phyloP scores from a whole-genome alignment of 306 rosid genomes.

The Sechiopsis laciniata region DNA sequence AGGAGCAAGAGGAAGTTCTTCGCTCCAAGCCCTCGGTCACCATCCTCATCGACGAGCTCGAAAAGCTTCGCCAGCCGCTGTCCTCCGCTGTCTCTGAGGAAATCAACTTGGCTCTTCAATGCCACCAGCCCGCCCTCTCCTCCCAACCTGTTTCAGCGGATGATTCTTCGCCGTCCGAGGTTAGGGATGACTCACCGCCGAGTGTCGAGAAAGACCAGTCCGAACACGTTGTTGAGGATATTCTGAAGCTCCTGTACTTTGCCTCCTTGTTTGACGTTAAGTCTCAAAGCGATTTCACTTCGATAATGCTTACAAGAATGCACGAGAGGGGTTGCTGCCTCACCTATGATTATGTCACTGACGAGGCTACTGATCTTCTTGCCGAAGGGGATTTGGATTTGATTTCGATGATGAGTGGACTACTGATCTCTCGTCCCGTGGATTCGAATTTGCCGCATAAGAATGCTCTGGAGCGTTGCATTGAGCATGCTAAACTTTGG shows the following conservation, averaged over 20 bases:
- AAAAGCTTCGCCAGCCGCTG: slow-evolving; percentile 87
- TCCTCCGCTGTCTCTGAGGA: slow-evolving; percentile 64
- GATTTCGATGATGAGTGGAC: slow-evolving; percentile 52
- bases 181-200: background rate
- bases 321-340: slow-evolving; percentile 90
- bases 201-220: slow-evolving; percentile 18
- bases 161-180: slow-evolving; percentile 10
- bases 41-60: slow-evolving; percentile 71
- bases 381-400: slow-evolving; percentile 77
- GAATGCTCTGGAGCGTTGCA: slow-evolving; percentile 69
- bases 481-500: slow-evolving; percentile 91
- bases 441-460: slow-evolving; percentile 80
- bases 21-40: slow-evolving; percentile 61
- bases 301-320: slow-evolving; percentile 75
- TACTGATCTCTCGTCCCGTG: slow-evolving; percentile 69
- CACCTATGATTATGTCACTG: slow-evolving; percentile 90
- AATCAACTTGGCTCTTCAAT: slow-evolving; percentile 37
- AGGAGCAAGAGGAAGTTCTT: slow-evolving; percentile 77
- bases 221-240: slow-evolving; percentile 46
- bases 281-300: slow-evolving; percentile 75
- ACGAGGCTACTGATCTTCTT: slow-evolving; percentile 92
- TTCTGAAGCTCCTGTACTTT: slow-evolving; percentile 74
- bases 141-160: slow-evolving; percentile 15
- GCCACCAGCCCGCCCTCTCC: slow-evolving; percentile 29
- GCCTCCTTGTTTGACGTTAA: slow-evolving; percentile 85